phyloP scores from a whole-genome alignment of 2,329 filamentous ascomycete species.

The Metarhizium sp. region DNA sequence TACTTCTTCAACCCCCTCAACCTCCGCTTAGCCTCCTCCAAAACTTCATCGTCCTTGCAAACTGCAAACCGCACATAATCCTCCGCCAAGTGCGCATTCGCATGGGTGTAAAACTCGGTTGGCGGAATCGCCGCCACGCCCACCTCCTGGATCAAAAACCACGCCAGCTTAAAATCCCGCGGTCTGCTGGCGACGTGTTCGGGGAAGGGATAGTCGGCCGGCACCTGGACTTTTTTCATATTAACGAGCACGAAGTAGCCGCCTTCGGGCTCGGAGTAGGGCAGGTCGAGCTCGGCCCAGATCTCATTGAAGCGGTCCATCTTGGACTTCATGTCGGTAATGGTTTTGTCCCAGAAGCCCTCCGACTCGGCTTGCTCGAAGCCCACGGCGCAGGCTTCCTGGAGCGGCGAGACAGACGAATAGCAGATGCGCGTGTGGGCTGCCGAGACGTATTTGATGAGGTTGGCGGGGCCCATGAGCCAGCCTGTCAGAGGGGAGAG shows the following conservation, averaged over 20 bases:
- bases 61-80: slow-evolving; percentile 93
- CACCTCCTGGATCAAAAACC: slow-evolving; percentile 95
- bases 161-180: slow-evolving; percentile 86
- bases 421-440: slow-evolving; percentile 97
- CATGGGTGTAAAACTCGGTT: slow-evolving; percentile 90
- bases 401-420: slow-evolving; percentile 82
- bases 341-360: slow-evolving; percentile 80
- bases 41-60: slow-evolving; percentile 84
- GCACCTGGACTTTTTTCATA: slow-evolving; percentile 77
- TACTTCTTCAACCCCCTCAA: slow-evolving; percentile 66
- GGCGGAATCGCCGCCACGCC: slow-evolving; percentile 94
- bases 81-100: slow-evolving; percentile 76
- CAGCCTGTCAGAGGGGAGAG: slow-evolving; percentile 47
- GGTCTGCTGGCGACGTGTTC: slow-evolving; percentile 77
- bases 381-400: slow-evolving; percentile 88
- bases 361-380: slow-evolving; percentile 82
- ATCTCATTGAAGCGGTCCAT: slow-evolving; percentile 79
- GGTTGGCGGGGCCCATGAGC: slow-evolving; percentile 78
- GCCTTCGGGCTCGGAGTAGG: slow-evolving; percentile 87
- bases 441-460: slow-evolving; percentile 85
- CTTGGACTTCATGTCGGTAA: slow-evolving; percentile 82
- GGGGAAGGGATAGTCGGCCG: slow-evolving; percentile 79
- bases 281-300: slow-evolving; percentile 65
- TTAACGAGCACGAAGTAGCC: slow-evolving; percentile 98
- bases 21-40: slow-evolving; percentile 70